Evolutionary conservation across 495 filamentous ascomycete species (phyloP).

Genomic region (Darksidea phi): DNA sequence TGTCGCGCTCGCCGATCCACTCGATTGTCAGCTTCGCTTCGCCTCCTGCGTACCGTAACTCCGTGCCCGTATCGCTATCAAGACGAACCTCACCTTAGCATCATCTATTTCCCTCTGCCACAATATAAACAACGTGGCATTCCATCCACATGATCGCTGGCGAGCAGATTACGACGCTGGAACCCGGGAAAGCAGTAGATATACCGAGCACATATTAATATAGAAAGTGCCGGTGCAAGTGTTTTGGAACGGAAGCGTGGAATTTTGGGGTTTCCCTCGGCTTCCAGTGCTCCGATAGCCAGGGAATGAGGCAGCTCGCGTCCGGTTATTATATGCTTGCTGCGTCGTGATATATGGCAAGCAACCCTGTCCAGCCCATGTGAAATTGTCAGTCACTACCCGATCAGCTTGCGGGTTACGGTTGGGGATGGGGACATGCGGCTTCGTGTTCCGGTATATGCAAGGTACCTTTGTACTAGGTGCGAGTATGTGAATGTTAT

Average conservation of each 20-base stretch:
- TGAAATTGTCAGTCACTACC: too few relatives aligned
- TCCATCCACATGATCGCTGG: neutral
- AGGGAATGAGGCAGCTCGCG: neutral
- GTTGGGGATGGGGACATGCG: too few relatives aligned
- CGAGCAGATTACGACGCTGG: too few relatives aligned
- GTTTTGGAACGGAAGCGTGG: neutral
- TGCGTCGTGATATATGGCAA: too few relatives aligned
- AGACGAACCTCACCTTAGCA: neutral
- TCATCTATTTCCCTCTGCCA: constrained; percentile 1
- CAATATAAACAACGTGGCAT: constrained; percentile 2
- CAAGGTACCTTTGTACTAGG: neutral
- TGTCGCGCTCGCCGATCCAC: neutral
- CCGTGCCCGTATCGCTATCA: neutral
- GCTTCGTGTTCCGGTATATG: neutral
- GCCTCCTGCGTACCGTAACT: neutral
- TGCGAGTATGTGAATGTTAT: too few relatives aligned
- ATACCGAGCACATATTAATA: neutral
- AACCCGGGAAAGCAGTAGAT: too few relatives aligned
- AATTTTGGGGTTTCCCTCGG: neutral
- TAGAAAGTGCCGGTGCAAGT: neutral
- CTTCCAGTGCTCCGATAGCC: neutral
- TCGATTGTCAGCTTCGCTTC: neutral
- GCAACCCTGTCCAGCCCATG: too few relatives aligned
- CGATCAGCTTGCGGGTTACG: too few relatives aligned
- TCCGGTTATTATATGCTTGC: neutral